These are phyloP conservation scores for Leccinum sublutescens DNA, from an alignment of 768 basidiomycete genomes.

Conservation along the genomic window DNA sequence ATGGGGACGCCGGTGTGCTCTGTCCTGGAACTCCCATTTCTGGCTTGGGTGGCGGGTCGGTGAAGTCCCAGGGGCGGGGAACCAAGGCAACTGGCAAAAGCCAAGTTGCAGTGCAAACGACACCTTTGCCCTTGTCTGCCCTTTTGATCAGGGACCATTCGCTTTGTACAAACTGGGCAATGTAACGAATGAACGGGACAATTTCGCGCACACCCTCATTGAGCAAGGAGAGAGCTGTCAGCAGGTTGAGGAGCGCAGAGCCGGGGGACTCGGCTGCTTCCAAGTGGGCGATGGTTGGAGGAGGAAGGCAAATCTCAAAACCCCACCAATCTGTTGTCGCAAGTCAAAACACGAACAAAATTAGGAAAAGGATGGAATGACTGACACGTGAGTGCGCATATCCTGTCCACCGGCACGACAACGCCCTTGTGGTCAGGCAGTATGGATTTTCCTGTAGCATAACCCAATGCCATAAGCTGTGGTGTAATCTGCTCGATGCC, in stretches of 20 bases:
- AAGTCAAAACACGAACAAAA: conserved; percentile 8
- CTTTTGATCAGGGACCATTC: conserved; percentile 66
- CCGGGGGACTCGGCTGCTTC: conserved; percentile 59
- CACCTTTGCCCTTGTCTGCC: conserved; percentile 70
- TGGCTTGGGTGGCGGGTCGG: conserved; percentile 40
- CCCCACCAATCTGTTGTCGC: conserved; percentile 82
- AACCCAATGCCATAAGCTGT: conserved; percentile 74
- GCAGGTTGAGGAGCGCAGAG: conserved; percentile 61
- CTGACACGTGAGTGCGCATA: conserved; percentile 79
- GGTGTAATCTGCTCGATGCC: conserved; percentile 74
- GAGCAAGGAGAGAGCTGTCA: conserved; percentile 68
- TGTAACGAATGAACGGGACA: conserved; percentile 81
- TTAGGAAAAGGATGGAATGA: background rate
- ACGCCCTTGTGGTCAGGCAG: conserved; percentile 67
- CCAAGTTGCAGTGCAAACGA: conserved; percentile 91
- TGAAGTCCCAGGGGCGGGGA: conserved; percentile 78
- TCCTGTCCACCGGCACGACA: conserved; percentile 71
- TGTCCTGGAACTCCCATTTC: conserved; percentile 15
- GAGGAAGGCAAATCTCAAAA: conserved; percentile 72
- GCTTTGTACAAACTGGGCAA: conserved; percentile 73
- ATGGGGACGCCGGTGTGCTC: conserved; percentile 22
- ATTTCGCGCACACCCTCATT: conserved; percentile 79
- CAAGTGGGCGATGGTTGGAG: conserved; percentile 62
- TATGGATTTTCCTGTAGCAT: conserved; percentile 65
- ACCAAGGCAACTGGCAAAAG: conserved; percentile 78